Evolutionary conservation across 1,284 basidiomycete species (phyloP).

Genomic region (Irpex lacteus): DNA sequence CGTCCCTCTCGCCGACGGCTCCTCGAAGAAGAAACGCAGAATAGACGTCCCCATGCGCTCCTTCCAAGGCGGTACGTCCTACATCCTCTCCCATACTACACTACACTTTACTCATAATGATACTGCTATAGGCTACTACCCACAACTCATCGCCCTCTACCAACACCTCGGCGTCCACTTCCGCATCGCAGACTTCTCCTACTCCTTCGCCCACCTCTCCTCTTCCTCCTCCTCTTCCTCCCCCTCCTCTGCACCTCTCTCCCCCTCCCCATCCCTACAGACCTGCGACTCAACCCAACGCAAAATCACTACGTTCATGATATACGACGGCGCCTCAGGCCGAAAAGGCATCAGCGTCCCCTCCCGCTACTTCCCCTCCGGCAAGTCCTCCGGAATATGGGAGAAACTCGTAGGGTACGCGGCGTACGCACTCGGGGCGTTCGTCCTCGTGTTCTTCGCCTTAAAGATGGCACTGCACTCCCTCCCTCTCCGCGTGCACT

Average conservation of each 20-base stretch:
- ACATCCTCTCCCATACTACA: too few relatives aligned
- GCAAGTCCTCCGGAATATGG: not conserved
- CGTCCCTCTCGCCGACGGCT: slow-evolving; percentile 28
- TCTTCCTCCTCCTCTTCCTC: too few relatives aligned
- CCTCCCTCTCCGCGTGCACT: slow-evolving; percentile 30
- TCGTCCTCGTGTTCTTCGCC: slow-evolving; percentile 50
- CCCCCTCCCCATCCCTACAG: slow-evolving; percentile 66
- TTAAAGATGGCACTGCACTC: slow-evolving; percentile 51
- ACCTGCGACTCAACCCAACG: slow-evolving; percentile 18
- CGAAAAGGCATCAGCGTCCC: slow-evolving; percentile 50
- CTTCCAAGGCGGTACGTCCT: slow-evolving; percentile 79
- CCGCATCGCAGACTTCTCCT: slow-evolving; percentile 55
- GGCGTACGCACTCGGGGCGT: slow-evolving; percentile 32
- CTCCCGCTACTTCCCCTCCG: slow-evolving; percentile 29
- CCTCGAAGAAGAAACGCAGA: slow-evolving; percentile 37
- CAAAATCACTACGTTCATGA: slow-evolving; percentile 46
- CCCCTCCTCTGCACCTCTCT: slow-evolving; percentile 65
- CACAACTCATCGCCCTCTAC: slow-evolving; percentile 64
- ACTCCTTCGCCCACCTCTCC: slow-evolving; percentile 55
- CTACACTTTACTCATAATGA: too few relatives aligned
- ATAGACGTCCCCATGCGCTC: slow-evolving; percentile 79
- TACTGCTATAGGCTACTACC: too few relatives aligned
- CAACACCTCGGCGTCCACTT: slow-evolving; percentile 51
- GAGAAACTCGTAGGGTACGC: slow-evolving; percentile 9
- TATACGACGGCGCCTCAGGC: slow-evolving; percentile 68